Base-by-base conservation (phyloP, 768 basidiomycete species). In the Imleria badia region DNA sequence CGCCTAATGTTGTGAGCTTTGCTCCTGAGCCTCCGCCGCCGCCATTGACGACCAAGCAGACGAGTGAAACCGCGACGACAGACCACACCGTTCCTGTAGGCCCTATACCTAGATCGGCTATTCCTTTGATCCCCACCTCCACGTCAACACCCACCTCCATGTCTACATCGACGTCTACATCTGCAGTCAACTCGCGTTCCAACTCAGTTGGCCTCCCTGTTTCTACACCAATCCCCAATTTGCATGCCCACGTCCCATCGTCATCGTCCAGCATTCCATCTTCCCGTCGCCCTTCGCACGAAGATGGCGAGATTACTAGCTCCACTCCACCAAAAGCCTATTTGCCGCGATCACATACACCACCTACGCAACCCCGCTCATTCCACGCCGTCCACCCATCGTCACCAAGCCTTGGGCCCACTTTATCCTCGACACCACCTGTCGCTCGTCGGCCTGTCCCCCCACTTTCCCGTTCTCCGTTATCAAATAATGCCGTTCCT, bases 221-320 rank as follows among this genome's bases (percentile, higher is more conserved):
- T 46, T 52, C 56, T 30, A 20, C 55, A 52, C 15, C 22, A 17
- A 44, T 33, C 38, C 11, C n/a, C 36, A 2, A n/a, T n/a, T 35
- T 31, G 14, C 42, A 59, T n/a, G 15, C 50, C 14, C 47, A 47
- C 14, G 5, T 47, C 5, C 17, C 44, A 9, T 22, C 52, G 30
- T 39, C 51, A 33, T 56, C 59, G 31, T 57, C 60, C 14, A 60
- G 19, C 17, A 34, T 58, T 10, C 51, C 58, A 38, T 22, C 56
- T 41, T 55, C 71, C 9, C 67, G 67, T n/a, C 66, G 69, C 10
- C 62, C 67, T 0, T 75, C 78, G 6, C 78, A 77, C 26, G 81
- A 83, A 63, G 81, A 83, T 39, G 81, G 81, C 5, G 81, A 82
- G 64, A 81, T 83, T 51, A 63, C 63, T 0, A 76, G 64, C 39